These are phyloP conservation scores for Coniochaeta ligniaria DNA, from an alignment of 2,329 filamentous ascomycete species.

Conservation along the genomic window DNA sequence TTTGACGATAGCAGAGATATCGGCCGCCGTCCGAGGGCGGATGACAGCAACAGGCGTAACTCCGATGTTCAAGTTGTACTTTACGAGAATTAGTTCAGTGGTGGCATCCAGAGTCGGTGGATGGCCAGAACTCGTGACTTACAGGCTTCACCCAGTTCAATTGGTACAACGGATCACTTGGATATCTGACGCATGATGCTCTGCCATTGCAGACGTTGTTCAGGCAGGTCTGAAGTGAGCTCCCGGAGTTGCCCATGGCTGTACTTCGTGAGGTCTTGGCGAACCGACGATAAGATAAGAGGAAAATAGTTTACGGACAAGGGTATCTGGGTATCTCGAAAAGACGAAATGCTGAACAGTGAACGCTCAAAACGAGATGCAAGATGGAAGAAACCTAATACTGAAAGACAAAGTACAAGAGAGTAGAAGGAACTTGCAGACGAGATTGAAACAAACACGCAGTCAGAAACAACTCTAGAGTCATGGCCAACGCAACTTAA, in stretches of 20 bases:
- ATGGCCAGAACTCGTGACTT: background rate
- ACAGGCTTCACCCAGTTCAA: conserved; percentile 37
- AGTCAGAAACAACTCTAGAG: background rate
- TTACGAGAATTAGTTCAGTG: background rate
- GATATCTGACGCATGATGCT: conserved; percentile 37
- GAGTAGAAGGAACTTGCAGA: too few relatives aligned
- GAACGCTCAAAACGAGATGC: background rate
- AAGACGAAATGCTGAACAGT: background rate
- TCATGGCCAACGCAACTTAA: background rate
- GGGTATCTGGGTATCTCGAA: background rate
- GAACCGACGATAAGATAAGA: conserved; percentile 1
- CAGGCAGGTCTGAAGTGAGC: conserved; percentile 37
- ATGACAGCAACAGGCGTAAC: conserved; percentile 49
- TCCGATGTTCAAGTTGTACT: conserved; percentile 42
- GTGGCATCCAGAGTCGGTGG: background rate
- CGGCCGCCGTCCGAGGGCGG: conserved; percentile 41
- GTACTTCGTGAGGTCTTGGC: background rate
- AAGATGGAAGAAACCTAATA: background rate
- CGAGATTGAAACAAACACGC: too few relatives aligned
- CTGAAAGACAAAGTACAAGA: background rate
- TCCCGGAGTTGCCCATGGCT: conserved; percentile 35
- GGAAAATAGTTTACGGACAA: background rate
- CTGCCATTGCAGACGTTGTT: conserved; percentile 36
- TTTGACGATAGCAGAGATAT: conserved; percentile 49
- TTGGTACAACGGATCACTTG: conserved; percentile 35